Conservation (phyloP, 306 rosid genomes). For the Lithocarpus polystachyus region DNA sequence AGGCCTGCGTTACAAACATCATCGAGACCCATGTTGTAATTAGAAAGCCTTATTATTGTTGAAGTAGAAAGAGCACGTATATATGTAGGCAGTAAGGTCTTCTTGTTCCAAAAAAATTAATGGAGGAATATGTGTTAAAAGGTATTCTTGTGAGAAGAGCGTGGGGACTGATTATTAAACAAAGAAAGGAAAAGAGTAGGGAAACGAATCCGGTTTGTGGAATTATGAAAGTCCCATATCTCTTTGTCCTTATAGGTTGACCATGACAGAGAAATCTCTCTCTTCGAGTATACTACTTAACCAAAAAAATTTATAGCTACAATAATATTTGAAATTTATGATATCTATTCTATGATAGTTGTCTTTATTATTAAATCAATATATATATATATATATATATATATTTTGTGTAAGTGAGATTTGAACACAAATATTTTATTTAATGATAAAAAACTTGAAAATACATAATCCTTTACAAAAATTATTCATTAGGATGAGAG, state of each 20-base stretch:
- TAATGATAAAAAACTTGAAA: too few species aligned
- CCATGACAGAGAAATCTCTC: constrained; percentile 31
- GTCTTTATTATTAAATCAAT: too few species aligned
- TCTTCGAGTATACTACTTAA: constrained; percentile 4
- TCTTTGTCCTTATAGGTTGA: constrained; percentile 62
- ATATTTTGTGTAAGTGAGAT: too few species aligned
- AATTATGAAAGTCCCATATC: constrained; percentile 34
- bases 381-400: too few species aligned
- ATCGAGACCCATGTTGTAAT: constrained; percentile 42
- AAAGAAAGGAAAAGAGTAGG: constrained; percentile 1
- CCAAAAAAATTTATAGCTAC: too few species aligned
- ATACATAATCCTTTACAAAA: too few species aligned
- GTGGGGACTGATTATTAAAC: constrained; percentile 34
- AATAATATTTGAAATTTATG: too few species aligned
- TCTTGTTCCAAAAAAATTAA: not conserved
- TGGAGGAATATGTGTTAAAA: constrained; percentile 7
- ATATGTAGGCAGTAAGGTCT: not conserved
- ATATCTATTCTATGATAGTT: too few species aligned
- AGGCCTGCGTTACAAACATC: constrained; percentile 46
- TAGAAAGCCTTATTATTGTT: not conserved
- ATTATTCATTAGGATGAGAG: too few species aligned
- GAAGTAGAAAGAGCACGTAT: constrained; percentile 5
- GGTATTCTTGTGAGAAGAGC: constrained; percentile 4
- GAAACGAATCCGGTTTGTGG: constrained; percentile 22
- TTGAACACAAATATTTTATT: too few species aligned